These are phyloP conservation scores for Westerdykella ornata DNA, from an alignment of 2,329 filamentous ascomycete genomes.

Conservation along the genomic window DNA sequence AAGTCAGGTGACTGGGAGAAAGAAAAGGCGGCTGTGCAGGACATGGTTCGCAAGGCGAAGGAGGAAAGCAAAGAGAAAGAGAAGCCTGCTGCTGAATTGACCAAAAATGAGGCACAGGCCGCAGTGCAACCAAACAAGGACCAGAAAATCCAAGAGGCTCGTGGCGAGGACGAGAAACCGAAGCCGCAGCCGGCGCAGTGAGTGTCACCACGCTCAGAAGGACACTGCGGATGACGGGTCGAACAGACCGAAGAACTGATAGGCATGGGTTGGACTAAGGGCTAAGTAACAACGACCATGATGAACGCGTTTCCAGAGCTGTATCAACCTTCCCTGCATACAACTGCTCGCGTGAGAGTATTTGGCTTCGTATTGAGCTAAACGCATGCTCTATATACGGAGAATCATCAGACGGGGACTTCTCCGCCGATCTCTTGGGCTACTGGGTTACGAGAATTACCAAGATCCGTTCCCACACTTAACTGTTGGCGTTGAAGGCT, in stretches of 20 bases:
- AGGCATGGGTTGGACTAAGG: neutral
- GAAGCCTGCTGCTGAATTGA: conserved; percentile 37
- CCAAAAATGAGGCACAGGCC: conserved; percentile 56
- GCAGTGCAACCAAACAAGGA: conserved; percentile 38
- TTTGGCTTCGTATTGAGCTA: neutral
- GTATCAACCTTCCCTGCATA: conserved; percentile 6
- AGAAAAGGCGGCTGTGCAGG: conserved; percentile 73
- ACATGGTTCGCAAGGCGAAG: conserved; percentile 55
- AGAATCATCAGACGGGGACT: conserved; percentile 7
- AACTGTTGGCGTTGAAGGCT: conserved; percentile 12
- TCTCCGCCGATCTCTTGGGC: conserved; percentile 17
- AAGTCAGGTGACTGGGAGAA: conserved; percentile 77
- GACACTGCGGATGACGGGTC: neutral
- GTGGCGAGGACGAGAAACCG: conserved; percentile 13
- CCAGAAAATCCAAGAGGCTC: conserved; percentile 12
- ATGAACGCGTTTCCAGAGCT: conserved; percentile 5
- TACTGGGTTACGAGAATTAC: neutral
- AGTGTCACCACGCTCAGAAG: conserved; percentile 1
- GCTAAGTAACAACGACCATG: conserved; percentile 7
- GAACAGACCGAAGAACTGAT: conserved; percentile 3
- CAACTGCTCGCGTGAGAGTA: conserved; percentile 1
- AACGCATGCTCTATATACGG: neutral
- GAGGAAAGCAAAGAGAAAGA: conserved; percentile 33
- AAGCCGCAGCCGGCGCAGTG: conserved; percentile 13
- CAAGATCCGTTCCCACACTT: conserved; percentile 1